Base-by-base conservation (phyloP, 73 alveolate genomes). In the Paraurostyla sp. region DNA sequence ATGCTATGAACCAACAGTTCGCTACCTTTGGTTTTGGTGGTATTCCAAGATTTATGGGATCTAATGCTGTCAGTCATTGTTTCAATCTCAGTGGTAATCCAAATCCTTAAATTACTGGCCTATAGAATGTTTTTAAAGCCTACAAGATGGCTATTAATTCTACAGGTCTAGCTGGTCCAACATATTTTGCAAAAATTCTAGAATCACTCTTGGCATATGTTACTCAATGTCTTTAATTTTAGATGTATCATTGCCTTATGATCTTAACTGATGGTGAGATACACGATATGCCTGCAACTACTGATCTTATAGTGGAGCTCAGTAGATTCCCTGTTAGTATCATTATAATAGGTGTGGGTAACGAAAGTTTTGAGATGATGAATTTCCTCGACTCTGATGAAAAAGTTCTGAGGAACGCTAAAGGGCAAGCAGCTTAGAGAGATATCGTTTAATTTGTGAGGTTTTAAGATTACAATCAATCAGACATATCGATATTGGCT, bases 11-110 rank as follows among this genome's bases (percentile, higher is more conserved):
- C 82, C 80, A 92, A 89, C 27, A 38, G 57, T 93, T 96, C 60
- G 99, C 99, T 33, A 91, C 93, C 76, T 97, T 91, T 87, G 99
- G 99, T 23, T 97, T 97, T 87, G 99, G 99, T 3, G 99, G 99
- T 13, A 87, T 91, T 27, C 98, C 99, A 2, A 83, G 90, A 13
- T 84, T 76, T 30, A 83, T 57, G 22, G 91, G 90, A 18, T 38
- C 73, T n/a, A 48, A 43, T 35, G 62, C 65, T 60, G 97, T 86
- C 9, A 83, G 91, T 81, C 99, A 97, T 71, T 97, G 99, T 87
- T 97, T 96, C 88, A 92, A 96, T 38, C 75, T 97, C 58, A 97
- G 91, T 57, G 97, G 97, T 20, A 13, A 48, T n/a, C 71, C 91
- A 32, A 84, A 87, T 60, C 99, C 99, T 0, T 89, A 94, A 49